Evolutionary conservation across 768 basidiomycete species (phyloP), one percentile per base, ranked within the genome.

Genomic region (Jaapia argillacea): DNA sequence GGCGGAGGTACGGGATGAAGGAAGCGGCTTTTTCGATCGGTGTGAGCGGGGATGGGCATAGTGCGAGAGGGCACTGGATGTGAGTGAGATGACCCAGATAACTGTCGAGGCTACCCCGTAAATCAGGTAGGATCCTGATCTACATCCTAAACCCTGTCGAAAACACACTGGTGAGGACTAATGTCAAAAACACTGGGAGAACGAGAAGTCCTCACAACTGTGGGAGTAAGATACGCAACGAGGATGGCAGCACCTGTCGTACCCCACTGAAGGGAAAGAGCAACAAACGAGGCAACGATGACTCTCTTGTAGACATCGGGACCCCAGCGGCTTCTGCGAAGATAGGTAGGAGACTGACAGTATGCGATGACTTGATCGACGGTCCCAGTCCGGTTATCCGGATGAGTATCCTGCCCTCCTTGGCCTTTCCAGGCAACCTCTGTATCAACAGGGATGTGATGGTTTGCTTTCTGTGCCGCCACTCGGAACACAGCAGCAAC

Each of bases 251-350:
- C 56, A 0, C 45, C 33, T 1, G 56, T 54, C 4, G 63, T 61
- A 0, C 50, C 56, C 65, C 60, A 66, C 41, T 66, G 63, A 16
- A 66, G 22, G 7, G 43, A 45, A 16, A 66, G 27, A 5, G 61
- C 44, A 35, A 59, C 51, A 6, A 57, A 1, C 2, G 63, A 59
- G n/a, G 64, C 63, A 10, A 60, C 25, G 14, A 54, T 5, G 43
- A 64, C 56, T 27, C 63, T 54, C 10, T 24, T 44, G n/a, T 57
- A 24, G 2, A 57, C 37, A 1, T 53, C 54, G 1, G 41, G 52
- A n/a, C 54, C 57, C 59, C 57, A 45, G 25, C 42, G 46, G 23
- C 44, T 27, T 47, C 35, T 18, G 41, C 39, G 4, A 42, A 22
- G 24, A 44, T 24, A 16, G 24, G 13, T 5, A 48, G 45, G 2